Percentiles rank a stretch among this genome's conserved stretches.
These are phyloP conservation scores for Didymella exigua DNA, from an alignment of 2,329 filamentous ascomycete species.

Conservation along the genomic window DNA sequence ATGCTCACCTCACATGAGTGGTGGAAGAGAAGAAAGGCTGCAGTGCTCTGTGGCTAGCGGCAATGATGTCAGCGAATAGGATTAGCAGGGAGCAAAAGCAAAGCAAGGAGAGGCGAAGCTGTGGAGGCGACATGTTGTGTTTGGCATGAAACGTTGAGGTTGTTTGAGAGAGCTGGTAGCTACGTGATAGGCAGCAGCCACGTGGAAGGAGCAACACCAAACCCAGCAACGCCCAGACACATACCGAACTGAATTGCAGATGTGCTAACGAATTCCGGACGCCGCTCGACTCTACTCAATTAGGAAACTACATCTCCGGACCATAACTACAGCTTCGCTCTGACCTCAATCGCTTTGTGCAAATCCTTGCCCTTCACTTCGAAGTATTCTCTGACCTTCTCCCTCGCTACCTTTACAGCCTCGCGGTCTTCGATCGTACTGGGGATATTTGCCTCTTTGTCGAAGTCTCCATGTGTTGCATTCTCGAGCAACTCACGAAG, in stretches of 20 bases:
- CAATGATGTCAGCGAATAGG: neutral
- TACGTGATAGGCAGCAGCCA: neutral
- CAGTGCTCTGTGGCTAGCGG: neutral
- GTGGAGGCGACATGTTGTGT: neutral
- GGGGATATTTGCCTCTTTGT: constrained; percentile 74
- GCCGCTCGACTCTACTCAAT: neutral
- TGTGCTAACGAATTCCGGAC: neutral
- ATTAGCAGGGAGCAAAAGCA: neutral
- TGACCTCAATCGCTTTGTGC: constrained; percentile 47
- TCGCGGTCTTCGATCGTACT: constrained; percentile 82
- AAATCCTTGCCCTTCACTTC: constrained; percentile 49
- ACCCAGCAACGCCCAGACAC: neutral
- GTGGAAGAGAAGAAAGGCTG: neutral
- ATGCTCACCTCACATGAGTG: neutral
- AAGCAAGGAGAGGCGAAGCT: neutral
- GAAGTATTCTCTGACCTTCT: constrained; percentile 78
- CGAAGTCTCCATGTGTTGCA: constrained; percentile 73
- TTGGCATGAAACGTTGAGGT: neutral
- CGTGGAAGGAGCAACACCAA: neutral
- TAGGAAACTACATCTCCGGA: neutral
- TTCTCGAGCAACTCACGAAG: constrained; percentile 85
- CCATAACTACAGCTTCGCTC: constrained; percentile 49
- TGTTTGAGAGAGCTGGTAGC: neutral
- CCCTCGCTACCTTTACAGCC: constrained; percentile 75
- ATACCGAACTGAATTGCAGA: neutral